Conservation (phyloP, 2,329 filamentous ascomycete genomes). For the Aspergillus ibericus region DNA sequence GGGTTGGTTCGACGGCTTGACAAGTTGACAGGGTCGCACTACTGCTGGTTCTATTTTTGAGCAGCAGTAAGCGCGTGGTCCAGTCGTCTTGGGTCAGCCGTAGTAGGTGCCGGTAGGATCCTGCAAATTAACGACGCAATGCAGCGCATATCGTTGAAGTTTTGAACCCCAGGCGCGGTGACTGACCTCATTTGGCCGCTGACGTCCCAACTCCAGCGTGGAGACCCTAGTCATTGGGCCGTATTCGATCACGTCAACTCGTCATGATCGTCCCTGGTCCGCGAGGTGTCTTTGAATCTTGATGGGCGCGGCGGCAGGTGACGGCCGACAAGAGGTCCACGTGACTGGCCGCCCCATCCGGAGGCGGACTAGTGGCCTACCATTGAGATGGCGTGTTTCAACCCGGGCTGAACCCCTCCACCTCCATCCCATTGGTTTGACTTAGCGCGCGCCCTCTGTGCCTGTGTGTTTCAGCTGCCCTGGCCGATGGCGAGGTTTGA, state of each 20-base stretch:
- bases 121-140: not conserved
- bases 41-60: not conserved
- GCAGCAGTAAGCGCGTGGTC: not conserved
- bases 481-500: not conserved
- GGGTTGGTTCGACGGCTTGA: not conserved
- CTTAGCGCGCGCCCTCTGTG: constrained; percentile 18
- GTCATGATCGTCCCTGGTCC: not conserved
- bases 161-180: not conserved
- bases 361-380: constrained; percentile 22
- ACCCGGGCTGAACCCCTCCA: constrained; percentile 16
- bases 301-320: not conserved
- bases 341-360: constrained; percentile 8
- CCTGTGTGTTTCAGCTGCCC: constrained; percentile 27
- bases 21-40: not conserved
- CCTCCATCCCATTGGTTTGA: constrained; percentile 10
- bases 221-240: not conserved
- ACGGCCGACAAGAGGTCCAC: constrained; percentile 6
- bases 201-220: not conserved
- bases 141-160: not conserved
- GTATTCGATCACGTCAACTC: not conserved
- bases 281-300: not conserved
- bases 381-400: constrained; percentile 32
- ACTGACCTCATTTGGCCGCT: not conserved
- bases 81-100: not conserved
- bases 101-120: not conserved